Evolutionary conservation across 1,284 basidiomycete genomes (phyloP).

Genomic region (Heterobasidion parviporum): DNA sequence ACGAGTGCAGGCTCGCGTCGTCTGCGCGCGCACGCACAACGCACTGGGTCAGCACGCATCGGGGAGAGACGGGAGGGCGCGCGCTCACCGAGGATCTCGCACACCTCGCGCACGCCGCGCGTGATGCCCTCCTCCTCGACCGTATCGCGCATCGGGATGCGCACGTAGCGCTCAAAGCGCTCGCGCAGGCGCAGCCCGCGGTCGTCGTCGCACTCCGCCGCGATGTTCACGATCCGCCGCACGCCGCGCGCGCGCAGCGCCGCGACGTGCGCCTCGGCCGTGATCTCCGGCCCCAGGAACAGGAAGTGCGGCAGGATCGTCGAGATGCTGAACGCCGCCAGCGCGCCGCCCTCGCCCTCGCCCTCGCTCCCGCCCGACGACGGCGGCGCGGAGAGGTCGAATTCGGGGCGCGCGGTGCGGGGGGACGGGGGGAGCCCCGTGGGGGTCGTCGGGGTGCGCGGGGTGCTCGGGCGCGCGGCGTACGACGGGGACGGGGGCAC

Average conservation of each 20-base stretch:
- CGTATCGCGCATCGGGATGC: slow-evolving; percentile 89
- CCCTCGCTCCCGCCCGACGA: slow-evolving; percentile 30
- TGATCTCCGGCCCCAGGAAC: slow-evolving; percentile 87
- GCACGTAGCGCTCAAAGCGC: slow-evolving; percentile 75
- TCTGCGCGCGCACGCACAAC: slow-evolving; percentile 41
- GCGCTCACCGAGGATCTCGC: slow-evolving; percentile 76
- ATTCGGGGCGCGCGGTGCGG: slow-evolving; percentile 49
- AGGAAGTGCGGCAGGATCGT: slow-evolving; percentile 88
- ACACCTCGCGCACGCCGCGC: slow-evolving; percentile 77
- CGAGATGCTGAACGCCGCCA: slow-evolving; percentile 67
- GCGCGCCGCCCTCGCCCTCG: slow-evolving; percentile 25
- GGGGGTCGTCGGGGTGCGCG: slow-evolving; percentile 17
- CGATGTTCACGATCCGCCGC: slow-evolving; percentile 85
- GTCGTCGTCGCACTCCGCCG: slow-evolving; percentile 83
- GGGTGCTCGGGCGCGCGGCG: slow-evolving; percentile 17
- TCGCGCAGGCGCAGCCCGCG: slow-evolving; percentile 59
- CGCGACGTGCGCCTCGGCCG: slow-evolving; percentile 62
- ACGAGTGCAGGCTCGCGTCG: slow-evolving; percentile 81
- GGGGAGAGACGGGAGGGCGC: too few relatives aligned
- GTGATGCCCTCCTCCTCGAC: slow-evolving; percentile 91
- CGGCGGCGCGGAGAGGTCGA: slow-evolving; percentile 33
- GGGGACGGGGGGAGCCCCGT: slow-evolving; percentile 35
- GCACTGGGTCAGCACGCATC: too few relatives aligned
- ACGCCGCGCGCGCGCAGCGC: slow-evolving; percentile 74
- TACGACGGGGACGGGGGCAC: slow-evolving; percentile 23